phyloP scores from a whole-genome alignment of 768 basidiomycete genomes.

The Dacryopinax spathularia region DNA sequence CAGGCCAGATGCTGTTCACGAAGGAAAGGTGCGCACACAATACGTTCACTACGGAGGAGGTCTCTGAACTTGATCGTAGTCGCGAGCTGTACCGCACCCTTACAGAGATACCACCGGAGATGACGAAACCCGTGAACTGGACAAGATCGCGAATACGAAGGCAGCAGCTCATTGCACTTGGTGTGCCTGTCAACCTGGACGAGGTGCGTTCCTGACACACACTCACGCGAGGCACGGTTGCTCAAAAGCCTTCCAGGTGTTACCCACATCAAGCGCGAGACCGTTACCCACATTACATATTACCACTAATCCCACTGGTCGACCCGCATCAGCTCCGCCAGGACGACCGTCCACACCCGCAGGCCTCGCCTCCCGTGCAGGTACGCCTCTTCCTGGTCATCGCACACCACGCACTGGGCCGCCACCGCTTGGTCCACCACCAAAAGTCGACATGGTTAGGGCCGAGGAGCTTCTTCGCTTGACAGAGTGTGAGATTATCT shows the following conservation, averaged over 20 bases:
- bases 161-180: constrained; percentile 80
- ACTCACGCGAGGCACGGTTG: no score
- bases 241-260: constrained; percentile 6
- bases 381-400: constrained; percentile 31
- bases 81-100: constrained; percentile 65
- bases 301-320: constrained; percentile 33
- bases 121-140: constrained; percentile 83
- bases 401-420: constrained; percentile 24
- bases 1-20: constrained; percentile 61
- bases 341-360: constrained; percentile 28
- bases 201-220: constrained; percentile 38
- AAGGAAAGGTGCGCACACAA: constrained; percentile 46
- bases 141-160: constrained; percentile 79
- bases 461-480: constrained; percentile 53
- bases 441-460: constrained; percentile 51
- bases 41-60: background rate
- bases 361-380: constrained; percentile 37
- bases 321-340: constrained; percentile 70
- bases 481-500: constrained; percentile 13
- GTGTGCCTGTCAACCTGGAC: constrained; percentile 89
- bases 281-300: constrained; percentile 69
- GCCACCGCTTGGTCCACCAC: constrained; percentile 51
- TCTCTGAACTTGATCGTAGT: constrained; percentile 28
- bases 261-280: constrained; percentile 50
- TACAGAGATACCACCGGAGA: constrained; percentile 50